Base-by-base conservation (phyloP, 2,329 filamentous ascomycete species). In the Whalleya microplaca region DNA sequence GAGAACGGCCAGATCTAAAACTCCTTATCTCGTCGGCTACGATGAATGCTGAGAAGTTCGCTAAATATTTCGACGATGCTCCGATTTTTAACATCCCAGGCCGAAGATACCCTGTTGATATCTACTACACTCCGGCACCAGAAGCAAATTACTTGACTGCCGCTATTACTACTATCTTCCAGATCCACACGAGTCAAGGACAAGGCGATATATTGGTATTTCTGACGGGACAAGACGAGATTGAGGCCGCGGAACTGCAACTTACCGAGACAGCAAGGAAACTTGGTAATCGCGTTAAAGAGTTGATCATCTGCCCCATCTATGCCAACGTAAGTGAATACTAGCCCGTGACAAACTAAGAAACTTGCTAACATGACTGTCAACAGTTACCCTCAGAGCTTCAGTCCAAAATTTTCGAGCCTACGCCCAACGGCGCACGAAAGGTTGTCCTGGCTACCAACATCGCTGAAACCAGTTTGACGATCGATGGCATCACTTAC, bases 401-500 rank as follows among this genome's bases (percentile, higher is more conserved):
- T 1, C 95, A 99, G 71, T 85, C 89, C 46, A 94, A 94, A 71
- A 96, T 98, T 63, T 99, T 99, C 68, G 92, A 96, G 67, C 92
- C 93, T 0, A 96, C 94, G 0, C 94, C 95, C 0, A 85, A 89
- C 0, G 88, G 88, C 18, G 88, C 90, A 0, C 84, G 95, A 23
- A 99, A 98, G 71, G 92, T 98, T 0, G 92, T 99, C 0, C 77
- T 98, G 40, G 92, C 94, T 0, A 98, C 95, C 2, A 99, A 99
- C 70, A 98, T 99, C 72, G 95, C 95, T 2, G 95, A 99, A 73
- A 99, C 95, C 0, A 92, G 87, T 78, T 77, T 99, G 69, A 99
- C 95, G 0, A 96, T 99, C 55, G 93, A 98, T 71, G 94, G 93
- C 16, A 96, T 98, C 57, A 90, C 94, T 8, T 97, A 96, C 71